Conservation (phyloP, 257 asterid genomes). For the Solanum lignicaule region DNA sequence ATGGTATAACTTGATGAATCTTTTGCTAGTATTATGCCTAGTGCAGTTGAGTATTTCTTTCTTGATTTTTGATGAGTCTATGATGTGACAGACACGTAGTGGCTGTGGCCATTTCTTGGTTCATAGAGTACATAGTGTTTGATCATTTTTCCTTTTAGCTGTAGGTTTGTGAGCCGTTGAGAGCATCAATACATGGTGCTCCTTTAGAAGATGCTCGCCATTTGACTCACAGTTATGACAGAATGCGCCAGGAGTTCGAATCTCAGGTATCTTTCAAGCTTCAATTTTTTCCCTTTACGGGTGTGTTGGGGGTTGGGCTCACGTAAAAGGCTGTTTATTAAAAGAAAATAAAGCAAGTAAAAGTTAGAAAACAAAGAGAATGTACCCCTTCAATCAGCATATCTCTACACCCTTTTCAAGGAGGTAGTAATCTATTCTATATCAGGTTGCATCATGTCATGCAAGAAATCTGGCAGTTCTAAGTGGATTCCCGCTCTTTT, state of each 20-base stretch:
- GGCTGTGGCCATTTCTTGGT: neutral
- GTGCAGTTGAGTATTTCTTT: neutral
- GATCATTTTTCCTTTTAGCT: slow-evolving; percentile 1
- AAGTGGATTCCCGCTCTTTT: slow-evolving; percentile 1
- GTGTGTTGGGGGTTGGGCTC: neutral
- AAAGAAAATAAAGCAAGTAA: neutral
- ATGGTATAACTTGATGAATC: neutral
- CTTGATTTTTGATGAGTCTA: neutral
- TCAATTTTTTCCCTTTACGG: neutral
- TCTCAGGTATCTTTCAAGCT: slow-evolving; percentile 45
- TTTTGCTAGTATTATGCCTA: neutral
- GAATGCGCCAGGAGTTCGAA: slow-evolving; percentile 82
- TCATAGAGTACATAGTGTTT: neutral
- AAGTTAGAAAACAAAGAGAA: neutral
- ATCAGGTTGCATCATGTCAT: neutral
- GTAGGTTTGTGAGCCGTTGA: slow-evolving; percentile 83
- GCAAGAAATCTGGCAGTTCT: neutral
- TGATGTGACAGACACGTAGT: neutral
- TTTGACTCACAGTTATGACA: slow-evolving; percentile 72
- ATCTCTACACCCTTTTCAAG: neutral
- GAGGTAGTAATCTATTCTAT: neutral
- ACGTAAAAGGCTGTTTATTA: neutral
- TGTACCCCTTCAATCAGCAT: neutral
- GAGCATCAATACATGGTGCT: slow-evolving; percentile 58
- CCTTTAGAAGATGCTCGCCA: slow-evolving; percentile 98